Conservation (phyloP, 805 yeast species). For the Alloascoidea hylecoeti region DNA sequence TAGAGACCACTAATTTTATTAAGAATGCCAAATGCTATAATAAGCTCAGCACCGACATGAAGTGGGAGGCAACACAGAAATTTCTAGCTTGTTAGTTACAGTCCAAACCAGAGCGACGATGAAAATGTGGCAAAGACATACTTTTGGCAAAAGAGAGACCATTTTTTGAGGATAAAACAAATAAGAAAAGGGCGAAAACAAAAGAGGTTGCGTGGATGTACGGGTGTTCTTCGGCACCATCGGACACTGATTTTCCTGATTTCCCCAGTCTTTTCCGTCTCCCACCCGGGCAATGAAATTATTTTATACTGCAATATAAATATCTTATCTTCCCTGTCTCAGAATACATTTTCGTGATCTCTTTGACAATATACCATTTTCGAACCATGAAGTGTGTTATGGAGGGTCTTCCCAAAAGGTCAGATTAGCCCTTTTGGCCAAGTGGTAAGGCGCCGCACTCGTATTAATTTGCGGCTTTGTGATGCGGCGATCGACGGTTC, state of each 20-base stretch:
- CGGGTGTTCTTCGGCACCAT: constrained; percentile 1
- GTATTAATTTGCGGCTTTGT: constrained; percentile 14
- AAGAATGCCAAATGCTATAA: constrained; percentile 59
- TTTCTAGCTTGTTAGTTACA: constrained; percentile 23
- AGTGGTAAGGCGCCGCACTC: constrained; percentile 46
- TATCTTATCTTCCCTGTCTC: too few species aligned
- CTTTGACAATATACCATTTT: too few species aligned
- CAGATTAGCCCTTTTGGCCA: constrained; percentile 31
- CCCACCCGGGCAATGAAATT: too few species aligned
- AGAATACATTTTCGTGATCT: too few species aligned
- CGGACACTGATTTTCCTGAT: too few species aligned
- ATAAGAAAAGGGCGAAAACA: neutral
- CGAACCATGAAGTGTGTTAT: too few species aligned
- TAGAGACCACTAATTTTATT: constrained; percentile 85
- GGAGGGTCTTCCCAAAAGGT: neutral
- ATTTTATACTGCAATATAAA: too few species aligned
- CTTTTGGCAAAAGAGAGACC: neutral
- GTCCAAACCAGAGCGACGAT: neutral
- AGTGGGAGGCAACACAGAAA: constrained; percentile 67
- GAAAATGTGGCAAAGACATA: neutral
- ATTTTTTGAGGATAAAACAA: too few species aligned
- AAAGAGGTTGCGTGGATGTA: constrained; percentile 1
- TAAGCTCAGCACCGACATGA: constrained; percentile 76
- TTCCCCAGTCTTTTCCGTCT: too few species aligned
- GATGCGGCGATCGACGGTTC: constrained; percentile 43